Evolutionary conservation across 225 moss, liverwort and hornwort genomes (phyloP).

Genomic region (Antitrichia curtipendula): DNA sequence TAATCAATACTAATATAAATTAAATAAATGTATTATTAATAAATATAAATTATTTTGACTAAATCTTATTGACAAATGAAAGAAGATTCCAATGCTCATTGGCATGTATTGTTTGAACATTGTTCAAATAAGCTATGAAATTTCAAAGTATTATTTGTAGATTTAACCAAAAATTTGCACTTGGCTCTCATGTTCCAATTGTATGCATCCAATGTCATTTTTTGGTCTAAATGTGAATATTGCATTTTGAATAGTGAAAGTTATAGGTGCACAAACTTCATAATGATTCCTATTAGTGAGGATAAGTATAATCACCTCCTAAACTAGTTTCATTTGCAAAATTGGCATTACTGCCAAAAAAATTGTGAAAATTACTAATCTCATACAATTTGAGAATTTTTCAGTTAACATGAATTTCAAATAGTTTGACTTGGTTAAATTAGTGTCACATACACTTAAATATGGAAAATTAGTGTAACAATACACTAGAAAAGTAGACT

Average conservation of each 20-base stretch:
- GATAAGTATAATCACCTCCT: neutral
- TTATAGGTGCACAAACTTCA: neutral
- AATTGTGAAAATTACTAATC: neutral
- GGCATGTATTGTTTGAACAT: neutral
- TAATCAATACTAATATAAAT: neutral
- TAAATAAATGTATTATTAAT: fast-evolving
- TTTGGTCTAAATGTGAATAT: neutral
- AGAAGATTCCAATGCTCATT: neutral
- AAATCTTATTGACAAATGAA: neutral
- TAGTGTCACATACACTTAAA: neutral
- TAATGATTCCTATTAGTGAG: neutral
- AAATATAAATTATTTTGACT: neutral
- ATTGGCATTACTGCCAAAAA: neutral
- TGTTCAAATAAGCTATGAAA: neutral
- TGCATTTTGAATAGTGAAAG: neutral
- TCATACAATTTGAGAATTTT: neutral
- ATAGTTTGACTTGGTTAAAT: neutral
- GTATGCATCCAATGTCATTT: neutral
- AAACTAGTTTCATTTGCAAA: neutral
- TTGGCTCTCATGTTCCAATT: neutral
- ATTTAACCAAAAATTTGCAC: neutral
- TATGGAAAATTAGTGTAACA: neutral
- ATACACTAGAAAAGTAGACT: neutral
- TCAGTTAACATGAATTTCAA: fast-evolving
- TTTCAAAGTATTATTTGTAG: neutral